Conservation (phyloP, 352 stramenopile species). For the Phytopythium mirpurense region DNA sequence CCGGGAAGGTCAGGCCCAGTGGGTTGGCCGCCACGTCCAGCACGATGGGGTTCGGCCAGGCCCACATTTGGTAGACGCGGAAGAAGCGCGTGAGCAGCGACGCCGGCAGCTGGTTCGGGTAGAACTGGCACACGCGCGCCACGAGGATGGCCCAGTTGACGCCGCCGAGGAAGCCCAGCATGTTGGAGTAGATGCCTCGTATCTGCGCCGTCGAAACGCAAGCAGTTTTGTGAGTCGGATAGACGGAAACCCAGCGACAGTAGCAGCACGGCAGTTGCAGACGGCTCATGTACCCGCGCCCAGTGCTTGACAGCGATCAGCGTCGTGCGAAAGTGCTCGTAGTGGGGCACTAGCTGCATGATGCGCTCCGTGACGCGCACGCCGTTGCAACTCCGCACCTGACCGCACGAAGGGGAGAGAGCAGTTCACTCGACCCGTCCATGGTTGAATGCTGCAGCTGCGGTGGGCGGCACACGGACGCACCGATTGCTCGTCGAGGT, state of each 20-base stretch:
- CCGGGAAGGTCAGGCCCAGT: constrained; percentile 50
- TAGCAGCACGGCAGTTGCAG: constrained; percentile 2
- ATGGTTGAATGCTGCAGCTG: neutral
- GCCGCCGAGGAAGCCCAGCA: constrained; percentile 97
- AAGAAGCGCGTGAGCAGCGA: constrained; percentile 95
- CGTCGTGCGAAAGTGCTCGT: constrained; percentile 84
- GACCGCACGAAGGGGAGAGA: neutral
- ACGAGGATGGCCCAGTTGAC: constrained; percentile 99
- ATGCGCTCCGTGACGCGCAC: constrained; percentile 95
- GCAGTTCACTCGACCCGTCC: neutral
- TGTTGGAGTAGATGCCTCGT: constrained; percentile 98
- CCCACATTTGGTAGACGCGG: constrained; percentile 92
- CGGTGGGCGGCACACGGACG: too few species aligned
- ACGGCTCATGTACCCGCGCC: constrained; percentile 45
- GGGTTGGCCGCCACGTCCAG: constrained; percentile 58
- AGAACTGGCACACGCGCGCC: constrained; percentile 92
- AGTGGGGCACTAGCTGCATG: constrained; percentile 85
- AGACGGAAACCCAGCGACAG: neutral
- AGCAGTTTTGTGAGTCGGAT: too few species aligned
- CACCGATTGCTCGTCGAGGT: constrained; percentile 90
- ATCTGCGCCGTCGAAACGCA: constrained; percentile 38
- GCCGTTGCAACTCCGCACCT: constrained; percentile 92
- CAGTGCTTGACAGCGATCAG: constrained; percentile 91
- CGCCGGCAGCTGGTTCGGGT: constrained; percentile 76
- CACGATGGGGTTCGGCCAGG: constrained; percentile 94